phyloP scores from a whole-genome alignment of 1,139 yeast species.

The Ogataea hybrid region DNA sequence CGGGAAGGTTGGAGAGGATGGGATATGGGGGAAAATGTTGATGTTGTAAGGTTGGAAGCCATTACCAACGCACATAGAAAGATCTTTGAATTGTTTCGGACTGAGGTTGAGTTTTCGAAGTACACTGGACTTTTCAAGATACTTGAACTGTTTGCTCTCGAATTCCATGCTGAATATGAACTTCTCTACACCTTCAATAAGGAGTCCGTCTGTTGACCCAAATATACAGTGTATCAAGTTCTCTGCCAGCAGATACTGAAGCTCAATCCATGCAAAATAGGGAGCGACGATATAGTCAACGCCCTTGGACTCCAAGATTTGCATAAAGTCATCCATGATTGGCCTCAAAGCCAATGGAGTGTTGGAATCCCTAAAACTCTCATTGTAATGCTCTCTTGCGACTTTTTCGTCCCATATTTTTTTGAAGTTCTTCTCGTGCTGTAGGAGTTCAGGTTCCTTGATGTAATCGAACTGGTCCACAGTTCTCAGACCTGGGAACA shows the following conservation, averaged over 20 bases:
- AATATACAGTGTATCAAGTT: slow-evolving; percentile 70
- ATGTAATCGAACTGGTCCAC: slow-evolving; percentile 26
- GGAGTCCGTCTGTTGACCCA: slow-evolving; percentile 79
- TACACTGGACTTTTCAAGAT: slow-evolving; percentile 58
- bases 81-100: slow-evolving; percentile 69
- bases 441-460: slow-evolving; percentile 39
- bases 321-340: slow-evolving; percentile 54
- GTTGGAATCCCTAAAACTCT: slow-evolving; percentile 40
- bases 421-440: slow-evolving; percentile 47
- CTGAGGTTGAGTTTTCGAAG: slow-evolving; percentile 58
- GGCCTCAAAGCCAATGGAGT: slow-evolving; percentile 49
- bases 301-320: slow-evolving; percentile 52
- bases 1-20: slow-evolving; percentile 29
- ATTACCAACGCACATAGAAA: slow-evolving; percentile 76
- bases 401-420: slow-evolving; percentile 41
- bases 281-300: slow-evolving; percentile 81
- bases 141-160: slow-evolving; percentile 58
- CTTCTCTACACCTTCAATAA: slow-evolving; percentile 60
- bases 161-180: slow-evolving; percentile 74
- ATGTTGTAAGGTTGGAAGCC: slow-evolving; percentile 67
- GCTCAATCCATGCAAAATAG: slow-evolving; percentile 76
- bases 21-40: slow-evolving; percentile 51
- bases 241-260: slow-evolving; percentile 60
- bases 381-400: slow-evolving; percentile 16
- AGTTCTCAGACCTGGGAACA: slow-evolving; percentile 39